Percentiles rank a stretch among this genome's conserved stretches.
phyloP scores from a whole-genome alignment of 1,284 basidiomycete genomes.

The Singerocomus inundabilis region DNA sequence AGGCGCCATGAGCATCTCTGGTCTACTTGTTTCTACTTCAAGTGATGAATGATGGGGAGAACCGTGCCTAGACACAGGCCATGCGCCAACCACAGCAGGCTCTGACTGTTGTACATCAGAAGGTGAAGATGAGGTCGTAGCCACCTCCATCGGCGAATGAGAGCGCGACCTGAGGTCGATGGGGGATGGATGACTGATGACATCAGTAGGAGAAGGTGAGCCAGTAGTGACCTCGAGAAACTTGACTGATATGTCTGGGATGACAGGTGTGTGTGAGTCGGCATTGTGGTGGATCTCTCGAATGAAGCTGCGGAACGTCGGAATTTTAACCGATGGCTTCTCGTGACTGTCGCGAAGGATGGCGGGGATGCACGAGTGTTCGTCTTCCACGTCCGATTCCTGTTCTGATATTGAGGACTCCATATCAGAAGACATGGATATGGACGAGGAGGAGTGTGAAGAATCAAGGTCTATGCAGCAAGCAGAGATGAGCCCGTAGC shows the following conservation, averaged over 20 bases:
- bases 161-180: constrained; percentile 31
- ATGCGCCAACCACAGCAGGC: constrained; percentile 35
- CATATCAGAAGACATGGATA: constrained; percentile 35
- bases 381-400: constrained; percentile 60
- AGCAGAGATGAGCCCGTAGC: constrained; percentile 53
- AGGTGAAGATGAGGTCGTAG: constrained; percentile 33
- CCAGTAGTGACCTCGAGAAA: constrained; percentile 9
- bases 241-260: constrained; percentile 12
- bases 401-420: constrained; percentile 36
- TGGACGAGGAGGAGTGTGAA: constrained; percentile 35
- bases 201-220: constrained; percentile 19
- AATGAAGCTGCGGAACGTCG: constrained; percentile 33
- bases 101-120: constrained; percentile 21
- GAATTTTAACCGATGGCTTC: constrained; percentile 28
- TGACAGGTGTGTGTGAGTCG: constrained; percentile 8
- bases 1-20: constrained; percentile 8
- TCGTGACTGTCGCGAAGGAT: constrained; percentile 18
- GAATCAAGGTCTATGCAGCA: constrained; percentile 37
- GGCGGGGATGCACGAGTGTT: constrained; percentile 23
- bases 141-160: constrained; percentile 50
- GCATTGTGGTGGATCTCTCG: constrained; percentile 27
- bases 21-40: constrained; percentile 11
- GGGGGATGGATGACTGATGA: constrained; percentile 19
- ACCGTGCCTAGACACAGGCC: constrained; percentile 32
- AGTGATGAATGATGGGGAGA: constrained; percentile 20